phyloP scores from a whole-genome alignment of 2,329 filamentous ascomycete genomes.

The Neoarthrinium moseri region DNA sequence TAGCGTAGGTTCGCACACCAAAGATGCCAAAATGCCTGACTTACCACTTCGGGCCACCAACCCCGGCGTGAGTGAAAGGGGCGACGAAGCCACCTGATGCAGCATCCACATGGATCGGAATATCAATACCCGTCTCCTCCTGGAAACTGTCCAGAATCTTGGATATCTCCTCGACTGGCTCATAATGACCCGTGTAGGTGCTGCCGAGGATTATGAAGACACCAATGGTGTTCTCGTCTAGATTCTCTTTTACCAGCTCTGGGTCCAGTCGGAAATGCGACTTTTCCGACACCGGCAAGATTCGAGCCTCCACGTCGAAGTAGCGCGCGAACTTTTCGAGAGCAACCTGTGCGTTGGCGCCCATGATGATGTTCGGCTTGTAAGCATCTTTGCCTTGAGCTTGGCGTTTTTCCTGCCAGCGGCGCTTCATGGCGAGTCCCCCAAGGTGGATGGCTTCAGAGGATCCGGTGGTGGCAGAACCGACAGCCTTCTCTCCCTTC shows the following conservation, averaged over 20 bases:
- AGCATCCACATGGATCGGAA: conserved; percentile 61
- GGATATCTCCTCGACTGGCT: conserved; percentile 67
- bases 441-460: conserved; percentile 71
- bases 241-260: conserved; percentile 60
- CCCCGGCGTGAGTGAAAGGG: conserved; percentile 56
- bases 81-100: conserved; percentile 62
- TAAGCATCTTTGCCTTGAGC: conserved; percentile 60
- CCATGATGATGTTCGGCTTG: conserved; percentile 74
- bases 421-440: conserved; percentile 71
- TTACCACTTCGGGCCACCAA: conserved; percentile 57
- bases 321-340: conserved; percentile 73
- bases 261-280: conserved; percentile 64
- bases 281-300: conserved; percentile 60
- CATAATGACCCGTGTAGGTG: conserved; percentile 73
- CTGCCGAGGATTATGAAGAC: conserved; percentile 70
- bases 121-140: conserved; percentile 58
- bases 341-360: conserved; percentile 70
- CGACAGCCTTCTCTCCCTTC: conserved; percentile 62
- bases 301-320: conserved; percentile 69
- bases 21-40: conserved; percentile 9
- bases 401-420: conserved; percentile 65
- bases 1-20: not conserved
- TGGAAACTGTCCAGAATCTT: conserved; percentile 64
- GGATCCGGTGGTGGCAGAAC: conserved; percentile 69
- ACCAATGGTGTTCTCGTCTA: conserved; percentile 78